Base-by-base conservation (phyloP, 208 protist genomes). In the Wallacemonas sp. region DNA sequence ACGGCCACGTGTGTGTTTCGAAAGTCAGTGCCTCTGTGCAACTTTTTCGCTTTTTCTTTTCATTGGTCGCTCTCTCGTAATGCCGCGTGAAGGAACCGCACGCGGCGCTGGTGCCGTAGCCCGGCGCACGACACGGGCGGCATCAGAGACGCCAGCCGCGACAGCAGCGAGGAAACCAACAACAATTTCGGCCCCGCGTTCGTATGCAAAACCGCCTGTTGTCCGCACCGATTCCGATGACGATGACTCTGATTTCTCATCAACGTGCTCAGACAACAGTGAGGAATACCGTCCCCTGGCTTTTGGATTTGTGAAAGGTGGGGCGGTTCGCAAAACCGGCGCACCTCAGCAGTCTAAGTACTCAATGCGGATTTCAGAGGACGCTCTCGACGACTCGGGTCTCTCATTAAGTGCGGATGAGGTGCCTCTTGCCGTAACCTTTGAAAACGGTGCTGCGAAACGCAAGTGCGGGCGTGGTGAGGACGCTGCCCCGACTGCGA, bases 251-350 rank as follows among this genome's bases (percentile, higher is more conserved):
- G 45, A 53, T 19, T 57, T 38, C 50, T 57, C 50, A 5, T 57
- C 50, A 13, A 30, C 50, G 19, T 76, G 55, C 17, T 80, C 77
- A n/a, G 78, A 91, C 34, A 86, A 77, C 53, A 84, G 85, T 38
- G 73, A 71, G 34, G 71, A 84, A 36, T 91, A 76, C 69, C 63
- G 74, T 10, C 81, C 85, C 39, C 63, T 91, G 26, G 68, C 60
- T 0, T 88, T 91, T 58, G 67, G 65, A 8, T 62, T 83, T 48
- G 62, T 86, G 41, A 79, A 76, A 4, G 69, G 79, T 29, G 70
- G 71, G 19, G 63, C 73, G 2, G 36, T 8, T 12, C 63, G 78
- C 5, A 38, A 50, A 32, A 66, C 55, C 48, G 78, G 78, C 1
- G 66, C 66, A 26, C 54, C 66, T 0, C 60, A 64, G 3, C 29